Evolutionary conservation across 2,329 filamentous ascomycete species (phyloP).

Genomic region (Peltaster fructicola): DNA sequence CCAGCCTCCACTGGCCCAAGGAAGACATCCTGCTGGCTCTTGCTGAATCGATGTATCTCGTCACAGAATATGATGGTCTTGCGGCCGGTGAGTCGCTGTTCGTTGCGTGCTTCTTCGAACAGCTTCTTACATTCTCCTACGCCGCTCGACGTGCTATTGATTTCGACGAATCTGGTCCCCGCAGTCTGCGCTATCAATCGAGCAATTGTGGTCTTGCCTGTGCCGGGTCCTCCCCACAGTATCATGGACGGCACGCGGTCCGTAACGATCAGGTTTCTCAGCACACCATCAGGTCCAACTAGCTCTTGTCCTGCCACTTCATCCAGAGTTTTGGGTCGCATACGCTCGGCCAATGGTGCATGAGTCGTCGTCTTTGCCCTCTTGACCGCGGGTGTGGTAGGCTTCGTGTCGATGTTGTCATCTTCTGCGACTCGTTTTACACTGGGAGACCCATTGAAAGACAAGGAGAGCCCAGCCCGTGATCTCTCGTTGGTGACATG

Average conservation of each 20-base stretch:
- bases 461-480: slow-evolving; percentile 9
- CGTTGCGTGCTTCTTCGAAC: slow-evolving; percentile 67
- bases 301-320: slow-evolving; percentile 84
- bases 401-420: slow-evolving; percentile 6
- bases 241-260: slow-evolving; percentile 88
- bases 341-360: slow-evolving; percentile 80
- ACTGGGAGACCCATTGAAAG: slow-evolving; percentile 5
- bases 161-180: slow-evolving; percentile 77
- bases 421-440: slow-evolving; percentile 14
- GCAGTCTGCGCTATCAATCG: slow-evolving; percentile 71
- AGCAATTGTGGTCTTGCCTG: slow-evolving; percentile 82
- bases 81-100: slow-evolving; percentile 62
- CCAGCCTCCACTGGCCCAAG: slow-evolving; percentile 82
- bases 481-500: slow-evolving; percentile 14
- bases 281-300: slow-evolving; percentile 65
- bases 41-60: slow-evolving; percentile 84
- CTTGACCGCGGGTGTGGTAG: slow-evolving; percentile 36
- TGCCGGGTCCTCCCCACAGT: slow-evolving; percentile 69
- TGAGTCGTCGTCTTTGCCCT: slow-evolving; percentile 47
- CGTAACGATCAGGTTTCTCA: slow-evolving; percentile 71
- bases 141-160: slow-evolving; percentile 80
- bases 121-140: slow-evolving; percentile 86
- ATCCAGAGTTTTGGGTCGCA: slow-evolving; percentile 71
- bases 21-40: slow-evolving; percentile 88
- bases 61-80: slow-evolving; percentile 97